Base-by-base conservation (phyloP, 352 stramenopile genomes). In the Pythium pyrilobum region DNA sequence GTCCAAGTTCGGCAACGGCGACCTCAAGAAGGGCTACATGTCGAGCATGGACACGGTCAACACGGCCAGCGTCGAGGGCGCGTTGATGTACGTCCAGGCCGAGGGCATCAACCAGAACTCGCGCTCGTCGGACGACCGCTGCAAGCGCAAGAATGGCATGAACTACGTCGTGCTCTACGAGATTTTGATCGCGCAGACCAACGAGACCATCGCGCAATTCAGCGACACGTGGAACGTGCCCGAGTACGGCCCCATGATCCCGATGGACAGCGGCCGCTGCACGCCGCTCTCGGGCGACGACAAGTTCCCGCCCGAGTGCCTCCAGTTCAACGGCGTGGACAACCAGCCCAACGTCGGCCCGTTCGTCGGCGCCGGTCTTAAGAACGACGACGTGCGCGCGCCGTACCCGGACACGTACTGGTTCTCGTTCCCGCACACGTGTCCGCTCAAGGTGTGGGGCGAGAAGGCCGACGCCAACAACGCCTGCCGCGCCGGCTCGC, bases 71-170 rank as follows among this genome's bases (percentile, higher is more conserved):
- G 77, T 92, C 0, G 79, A 90, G 24, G 82, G 82, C 16, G 69
- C 77, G 4, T 67, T 92, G 38, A 88, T 90, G 75, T 92, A 85
- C 47, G 78, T 92, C 5, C 79, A 90, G 61, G 78, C 79, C 1
- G 81, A 92, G 32, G 77, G 77, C 15, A 92, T 92, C 64, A 86
- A 92, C 56, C 29, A 72, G 21, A 72, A 81, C 36, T 59, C 67
- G 11, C 77, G 79, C 7, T 54, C 70, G 0, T 28, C 63, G 2
- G 59, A 78, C 0, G 50, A 85, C 20, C 72, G 74, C 5, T 92
- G 81, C 59, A 49, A 49, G 38, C 67, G 72, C 42, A 79, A 82
- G 64, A 81, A 73, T 52, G 64, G 74, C 18, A 71, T 81, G 55
- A 65, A 71, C 33, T 65, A 72, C 50, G 47, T 83, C 27, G 70